These are phyloP conservation scores for Globisporangium uncinulatum DNA, from an alignment of 352 stramenopile species.

Conservation along the genomic window DNA sequence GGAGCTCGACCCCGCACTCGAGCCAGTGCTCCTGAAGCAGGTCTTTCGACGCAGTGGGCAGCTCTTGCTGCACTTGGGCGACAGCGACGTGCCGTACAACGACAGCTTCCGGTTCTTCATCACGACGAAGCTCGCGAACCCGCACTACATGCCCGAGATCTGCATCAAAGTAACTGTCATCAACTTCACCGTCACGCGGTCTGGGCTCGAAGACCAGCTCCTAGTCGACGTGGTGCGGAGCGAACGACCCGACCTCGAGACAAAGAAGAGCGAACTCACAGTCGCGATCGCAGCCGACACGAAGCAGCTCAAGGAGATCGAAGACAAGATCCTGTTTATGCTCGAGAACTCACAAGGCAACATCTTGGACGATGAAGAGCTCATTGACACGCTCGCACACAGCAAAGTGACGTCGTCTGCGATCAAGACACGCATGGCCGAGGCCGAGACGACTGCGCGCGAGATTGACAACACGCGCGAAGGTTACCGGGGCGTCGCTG, in stretches of 20 bases:
- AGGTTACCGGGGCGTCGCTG: constrained; percentile 87
- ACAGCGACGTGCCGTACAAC: constrained; percentile 90
- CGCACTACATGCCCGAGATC: constrained; percentile 93
- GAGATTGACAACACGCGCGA: constrained; percentile 91
- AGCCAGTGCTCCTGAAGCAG: constrained; percentile 91
- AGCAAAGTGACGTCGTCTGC: constrained; percentile 89
- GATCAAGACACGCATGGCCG: constrained; percentile 87
- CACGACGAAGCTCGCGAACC: constrained; percentile 92
- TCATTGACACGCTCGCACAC: constrained; percentile 89
- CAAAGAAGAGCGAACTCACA: constrained; percentile 91
- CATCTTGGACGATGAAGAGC: constrained; percentile 92
- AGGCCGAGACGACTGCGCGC: constrained; percentile 85
- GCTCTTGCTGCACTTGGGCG: constrained; percentile 85
- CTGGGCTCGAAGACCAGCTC: constrained; percentile 90
- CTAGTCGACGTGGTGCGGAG: constrained; percentile 91
- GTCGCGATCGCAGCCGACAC: constrained; percentile 91
- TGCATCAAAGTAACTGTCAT: constrained; percentile 95
- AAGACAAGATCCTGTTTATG: constrained; percentile 94
- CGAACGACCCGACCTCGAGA: constrained; percentile 89
- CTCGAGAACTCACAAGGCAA: constrained; percentile 91
- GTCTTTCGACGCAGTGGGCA: constrained; percentile 91
- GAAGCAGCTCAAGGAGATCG: constrained; percentile 91
- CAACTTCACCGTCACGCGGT: constrained; percentile 93
- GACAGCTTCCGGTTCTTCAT: constrained; percentile 93
- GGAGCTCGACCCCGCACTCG: constrained; percentile 89